These are phyloP conservation scores for Aspergillus asperescens DNA, from an alignment of 495 filamentous ascomycete species.

Conservation along the genomic window DNA sequence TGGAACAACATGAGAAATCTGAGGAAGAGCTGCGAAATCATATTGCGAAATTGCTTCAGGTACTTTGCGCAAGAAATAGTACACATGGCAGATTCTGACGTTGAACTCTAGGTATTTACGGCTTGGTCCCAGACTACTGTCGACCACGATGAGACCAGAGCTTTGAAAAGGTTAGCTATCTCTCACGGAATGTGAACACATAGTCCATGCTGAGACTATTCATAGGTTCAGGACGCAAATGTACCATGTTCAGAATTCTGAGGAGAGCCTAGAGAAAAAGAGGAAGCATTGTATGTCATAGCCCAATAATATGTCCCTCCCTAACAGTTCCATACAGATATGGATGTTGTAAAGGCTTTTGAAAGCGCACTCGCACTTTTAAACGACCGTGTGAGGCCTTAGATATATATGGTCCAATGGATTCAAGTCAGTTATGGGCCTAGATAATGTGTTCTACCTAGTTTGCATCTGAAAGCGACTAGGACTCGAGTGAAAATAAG, in stretches of 20 bases:
- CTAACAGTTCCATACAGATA: constrained; percentile 44
- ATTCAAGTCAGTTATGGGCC: neutral
- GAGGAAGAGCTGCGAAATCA: constrained; percentile 61
- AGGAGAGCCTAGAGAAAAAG: constrained; percentile 62
- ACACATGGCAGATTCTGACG: neutral
- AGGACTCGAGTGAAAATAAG: too few relatives aligned
- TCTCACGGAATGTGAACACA: neutral
- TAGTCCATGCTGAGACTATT: constrained; percentile 5
- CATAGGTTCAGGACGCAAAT: constrained; percentile 69
- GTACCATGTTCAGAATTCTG: constrained; percentile 64
- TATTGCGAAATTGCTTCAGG: constrained; percentile 57
- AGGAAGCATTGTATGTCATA: constrained; percentile 62
- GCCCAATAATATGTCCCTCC: neutral
- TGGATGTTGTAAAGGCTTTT: constrained; percentile 74
- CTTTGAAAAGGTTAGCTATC: constrained; percentile 54
- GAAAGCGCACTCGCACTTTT: constrained; percentile 70
- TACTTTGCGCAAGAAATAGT: constrained; percentile 23
- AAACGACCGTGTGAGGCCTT: constrained; percentile 32
- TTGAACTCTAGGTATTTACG: constrained; percentile 53
- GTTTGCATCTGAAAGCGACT: too few relatives aligned
- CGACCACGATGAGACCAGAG: constrained; percentile 63
- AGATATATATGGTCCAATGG: neutral
- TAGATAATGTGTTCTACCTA: too few relatives aligned
- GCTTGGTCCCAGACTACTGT: constrained; percentile 63
- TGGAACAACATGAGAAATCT: constrained; percentile 51